Base-by-base conservation (phyloP, 2,329 filamentous ascomycete species). In the Ciborinia camelliae region DNA sequence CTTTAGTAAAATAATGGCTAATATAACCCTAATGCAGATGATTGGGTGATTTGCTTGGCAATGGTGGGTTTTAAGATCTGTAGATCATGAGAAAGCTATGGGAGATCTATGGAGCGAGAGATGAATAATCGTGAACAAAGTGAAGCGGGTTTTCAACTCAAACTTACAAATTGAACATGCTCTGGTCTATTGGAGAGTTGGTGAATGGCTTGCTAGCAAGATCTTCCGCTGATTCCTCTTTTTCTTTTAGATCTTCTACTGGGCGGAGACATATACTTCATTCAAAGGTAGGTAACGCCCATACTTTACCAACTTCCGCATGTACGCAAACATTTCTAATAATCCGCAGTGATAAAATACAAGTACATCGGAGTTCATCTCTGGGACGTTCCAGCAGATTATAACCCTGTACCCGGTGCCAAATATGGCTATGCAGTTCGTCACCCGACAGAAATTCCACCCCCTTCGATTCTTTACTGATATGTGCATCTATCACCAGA, bases 1-100 rank as follows among this genome's bases (percentile, higher is more conserved):
- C 10, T 57, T 50, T 8, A 15, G 39, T 37, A 15, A 26, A 37
- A 48, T 12, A 10, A 7, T 60, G 10, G 23, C 57, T 58, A 47
- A 60, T 6, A 9, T 3, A 14, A n/a, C n/a, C n/a, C n/a, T n/a
- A n/a, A 10, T 20, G 14, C n/a, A 60, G 57, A 60, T 60, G 57
- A 60, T 39, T 60, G 57, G 57, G 43, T 60, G 1, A 60, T 60
- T 20, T 60, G 57, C 23, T 37, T 60, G 50, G 57, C 57, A 12
- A 4, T 47, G 54, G 54, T 58, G n/a, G 47, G 54, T 58, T 32
- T 28, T 23, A 47, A 48, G 6, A 9, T 58, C 23, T 18, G 1
- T 23, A 35, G 12, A 23, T 7, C 28, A 18, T 23, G n/a, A 4
- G 14, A 45, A 41, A 18, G 41, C 12, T 23, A 58, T n/a, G n/a